Percentiles rank a stretch among this genome's conserved stretches.
phyloP scores from a whole-genome alignment of 352 stramenopile species.

The Aphanomyces stellatus region DNA sequence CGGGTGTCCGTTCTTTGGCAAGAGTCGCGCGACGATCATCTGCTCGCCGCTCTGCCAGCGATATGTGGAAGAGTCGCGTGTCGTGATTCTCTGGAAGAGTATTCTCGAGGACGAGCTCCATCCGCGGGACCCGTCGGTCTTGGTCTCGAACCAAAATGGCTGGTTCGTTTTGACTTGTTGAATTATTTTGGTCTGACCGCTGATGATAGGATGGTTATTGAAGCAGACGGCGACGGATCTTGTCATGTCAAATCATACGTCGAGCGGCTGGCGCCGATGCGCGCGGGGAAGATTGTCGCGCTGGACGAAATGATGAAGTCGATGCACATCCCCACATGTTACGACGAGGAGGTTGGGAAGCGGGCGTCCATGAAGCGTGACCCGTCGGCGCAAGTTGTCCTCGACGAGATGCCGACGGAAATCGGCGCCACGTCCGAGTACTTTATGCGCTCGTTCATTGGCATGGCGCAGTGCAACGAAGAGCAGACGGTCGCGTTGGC shows the following conservation, averaged over 20 bases:
- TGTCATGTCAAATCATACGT: conserved; percentile 17
- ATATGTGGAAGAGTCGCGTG: neutral
- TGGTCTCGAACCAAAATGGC: conserved; percentile 15
- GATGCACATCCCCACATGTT: conserved; percentile 13
- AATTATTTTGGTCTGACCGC: neutral
- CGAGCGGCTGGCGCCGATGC: conserved; percentile 11
- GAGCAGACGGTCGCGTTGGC: neutral
- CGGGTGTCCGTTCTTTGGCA: conserved; percentile 16
- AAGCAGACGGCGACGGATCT: neutral
- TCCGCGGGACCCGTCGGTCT: neutral
- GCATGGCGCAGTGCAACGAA: conserved; percentile 10
- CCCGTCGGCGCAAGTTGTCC: neutral
- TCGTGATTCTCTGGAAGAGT: conserved; percentile 19
- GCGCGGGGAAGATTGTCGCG: conserved; percentile 8
- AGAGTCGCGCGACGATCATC: conserved; percentile 9
- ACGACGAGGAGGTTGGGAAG: neutral
- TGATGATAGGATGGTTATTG: conserved; percentile 13
- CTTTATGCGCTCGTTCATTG: conserved; percentile 17
- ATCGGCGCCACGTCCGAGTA: conserved; percentile 15
- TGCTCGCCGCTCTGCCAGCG: conserved; percentile 6
- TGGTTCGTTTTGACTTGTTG: neutral
- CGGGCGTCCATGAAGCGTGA: neutral
- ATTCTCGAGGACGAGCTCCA: conserved; percentile 18
- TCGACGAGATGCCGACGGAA: neutral
- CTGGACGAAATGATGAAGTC: conserved; percentile 21